Percentiles rank a stretch among this genome's conserved stretches.
Evolutionary conservation across 2,329 filamentous ascomycete genomes (phyloP).

Genomic region (Cordyceps fumosorosea): DNA sequence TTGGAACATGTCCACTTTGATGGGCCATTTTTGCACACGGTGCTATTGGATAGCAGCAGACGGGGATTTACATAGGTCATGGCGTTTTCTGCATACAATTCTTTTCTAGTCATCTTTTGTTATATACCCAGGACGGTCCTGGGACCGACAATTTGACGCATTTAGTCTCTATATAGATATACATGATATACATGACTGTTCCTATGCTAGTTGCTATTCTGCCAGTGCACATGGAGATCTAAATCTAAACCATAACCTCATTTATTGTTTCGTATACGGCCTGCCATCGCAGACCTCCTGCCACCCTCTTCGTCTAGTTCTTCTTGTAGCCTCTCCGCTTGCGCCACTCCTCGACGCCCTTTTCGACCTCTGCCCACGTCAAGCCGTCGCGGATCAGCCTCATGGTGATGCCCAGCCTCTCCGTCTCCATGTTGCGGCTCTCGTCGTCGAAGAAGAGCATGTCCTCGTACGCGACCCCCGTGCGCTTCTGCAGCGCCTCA

Average conservation of each 20-base stretch:
- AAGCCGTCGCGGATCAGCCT: constrained; percentile 75
- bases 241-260: not conserved
- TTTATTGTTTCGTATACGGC: not conserved
- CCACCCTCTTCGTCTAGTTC: not conserved
- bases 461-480: constrained; percentile 66
- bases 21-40: not conserved
- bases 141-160: not conserved
- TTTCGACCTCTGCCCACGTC: constrained; percentile 68
- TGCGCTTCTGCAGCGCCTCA: constrained; percentile 61
- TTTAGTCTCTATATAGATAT: not conserved
- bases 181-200: not conserved
- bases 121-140: constrained; percentile 8
- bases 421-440: constrained; percentile 75
- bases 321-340: constrained; percentile 50
- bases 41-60: not conserved
- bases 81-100: not conserved
- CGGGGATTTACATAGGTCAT: not conserved
- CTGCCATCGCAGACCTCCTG: not conserved
- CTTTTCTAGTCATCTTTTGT: not conserved
- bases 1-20: not conserved
- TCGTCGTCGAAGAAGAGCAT: constrained; percentile 98
- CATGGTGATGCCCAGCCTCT: constrained; percentile 74
- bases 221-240: not conserved
- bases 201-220: not conserved
- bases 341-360: constrained; percentile 75